These are phyloP conservation scores for Puccinia horiana DNA, from an alignment of 1,284 basidiomycete genomes.

Conservation along the genomic window DNA sequence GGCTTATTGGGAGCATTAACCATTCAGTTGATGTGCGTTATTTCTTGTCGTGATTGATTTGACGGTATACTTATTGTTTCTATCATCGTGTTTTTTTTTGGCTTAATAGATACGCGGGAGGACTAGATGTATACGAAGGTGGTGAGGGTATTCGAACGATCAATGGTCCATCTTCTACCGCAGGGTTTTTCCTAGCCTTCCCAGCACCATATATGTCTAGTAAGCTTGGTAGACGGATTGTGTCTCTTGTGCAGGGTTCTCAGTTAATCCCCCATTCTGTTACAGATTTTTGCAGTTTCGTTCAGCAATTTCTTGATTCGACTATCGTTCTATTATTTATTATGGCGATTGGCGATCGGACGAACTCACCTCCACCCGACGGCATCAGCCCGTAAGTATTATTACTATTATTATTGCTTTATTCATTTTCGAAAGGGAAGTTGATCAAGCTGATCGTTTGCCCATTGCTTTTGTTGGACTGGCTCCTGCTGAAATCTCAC, in stretches of 20 bases:
- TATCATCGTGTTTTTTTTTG: background rate
- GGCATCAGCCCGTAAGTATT: slow-evolving; percentile 34
- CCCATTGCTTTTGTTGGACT: background rate
- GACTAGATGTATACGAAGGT: slow-evolving; percentile 53
- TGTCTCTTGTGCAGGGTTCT: background rate
- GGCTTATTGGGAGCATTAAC: slow-evolving; percentile 24
- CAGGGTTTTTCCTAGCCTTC: slow-evolving; percentile 11
- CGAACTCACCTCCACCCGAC: slow-evolving; percentile 19
- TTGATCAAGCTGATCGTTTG: background rate
- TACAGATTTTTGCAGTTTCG: slow-evolving; percentile 26
- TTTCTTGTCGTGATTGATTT: background rate
- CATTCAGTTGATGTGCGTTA: slow-evolving; percentile 20
- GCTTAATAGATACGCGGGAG: slow-evolving; percentile 53
- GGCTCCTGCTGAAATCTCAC: background rate
- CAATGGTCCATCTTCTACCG: slow-evolving; percentile 27
- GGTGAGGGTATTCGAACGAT: slow-evolving; percentile 39
- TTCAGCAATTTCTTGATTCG: slow-evolving; percentile 37
- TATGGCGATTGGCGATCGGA: slow-evolving; percentile 35
- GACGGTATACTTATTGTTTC: background rate
- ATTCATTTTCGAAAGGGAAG: background rate
- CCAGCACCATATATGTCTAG: slow-evolving; percentile 35
- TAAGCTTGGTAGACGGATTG: background rate
- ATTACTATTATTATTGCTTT: background rate
- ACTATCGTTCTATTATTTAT: slow-evolving; percentile 36
- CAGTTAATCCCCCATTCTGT: background rate